Evolutionary conservation across 148 eudicot species (phyloP).

Genomic region (Heliosperma pusillum): DNA sequence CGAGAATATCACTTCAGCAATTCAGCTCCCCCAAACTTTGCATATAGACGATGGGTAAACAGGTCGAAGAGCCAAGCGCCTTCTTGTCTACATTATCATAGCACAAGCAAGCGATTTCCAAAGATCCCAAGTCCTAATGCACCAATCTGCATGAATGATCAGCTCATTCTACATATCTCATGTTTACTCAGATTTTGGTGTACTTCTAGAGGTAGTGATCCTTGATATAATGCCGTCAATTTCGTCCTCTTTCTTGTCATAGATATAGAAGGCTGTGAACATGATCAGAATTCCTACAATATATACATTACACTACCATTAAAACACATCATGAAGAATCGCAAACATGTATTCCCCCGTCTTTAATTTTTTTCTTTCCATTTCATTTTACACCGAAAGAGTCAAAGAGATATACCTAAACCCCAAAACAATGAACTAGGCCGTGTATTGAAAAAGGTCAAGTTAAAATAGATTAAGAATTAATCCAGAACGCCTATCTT

Average conservation of each 20-base stretch:
- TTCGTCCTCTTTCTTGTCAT: slow-evolving; percentile 75
- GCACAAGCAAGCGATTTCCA: background rate
- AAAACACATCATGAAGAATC: background rate
- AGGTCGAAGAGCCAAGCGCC: background rate
- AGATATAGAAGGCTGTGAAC: slow-evolving; percentile 52
- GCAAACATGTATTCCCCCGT: too few relatives aligned
- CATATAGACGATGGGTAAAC: background rate
- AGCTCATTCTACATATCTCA: slow-evolving; percentile 10
- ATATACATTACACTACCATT: slow-evolving; percentile 1
- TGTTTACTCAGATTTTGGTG: slow-evolving; percentile 33
- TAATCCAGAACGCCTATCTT: too few relatives aligned
- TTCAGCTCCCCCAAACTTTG: background rate
- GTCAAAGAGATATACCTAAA: too few relatives aligned
- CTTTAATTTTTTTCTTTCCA: too few relatives aligned
- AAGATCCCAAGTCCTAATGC: background rate
- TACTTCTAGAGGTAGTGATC: slow-evolving; percentile 33
- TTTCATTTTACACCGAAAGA: too few relatives aligned
- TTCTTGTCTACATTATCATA: background rate
- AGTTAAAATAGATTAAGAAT: too few relatives aligned
- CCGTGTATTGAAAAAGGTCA: background rate
- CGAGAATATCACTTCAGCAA: background rate
- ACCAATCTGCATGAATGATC: background rate
- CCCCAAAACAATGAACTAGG: too few relatives aligned
- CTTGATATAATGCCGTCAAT: slow-evolving; percentile 42
- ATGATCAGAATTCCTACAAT: slow-evolving; percentile 44